These are phyloP conservation scores for Termitomyces sp. DNA, from an alignment of 768 basidiomycete species.

Conservation along the genomic window DNA sequence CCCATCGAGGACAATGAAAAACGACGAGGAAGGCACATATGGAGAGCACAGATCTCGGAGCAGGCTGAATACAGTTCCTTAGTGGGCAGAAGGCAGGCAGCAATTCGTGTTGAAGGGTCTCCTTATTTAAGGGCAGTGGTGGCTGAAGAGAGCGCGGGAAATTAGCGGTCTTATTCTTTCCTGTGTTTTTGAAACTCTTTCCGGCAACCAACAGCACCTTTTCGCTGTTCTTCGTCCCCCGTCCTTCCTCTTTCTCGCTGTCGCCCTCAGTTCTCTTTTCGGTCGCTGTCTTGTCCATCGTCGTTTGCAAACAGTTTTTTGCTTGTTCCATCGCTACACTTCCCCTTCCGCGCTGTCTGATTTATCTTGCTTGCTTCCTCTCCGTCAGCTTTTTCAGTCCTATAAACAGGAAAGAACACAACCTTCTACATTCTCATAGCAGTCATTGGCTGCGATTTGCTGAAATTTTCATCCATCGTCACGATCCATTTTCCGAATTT, in stretches of 20 bases:
- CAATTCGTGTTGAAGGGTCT: conserved; percentile 3
- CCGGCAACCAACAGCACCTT: conserved; percentile 13
- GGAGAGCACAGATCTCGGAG: not conserved
- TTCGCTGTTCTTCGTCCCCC: conserved; percentile 10
- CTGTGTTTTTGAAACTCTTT: conserved; percentile 35
- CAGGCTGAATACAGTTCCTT: not conserved
- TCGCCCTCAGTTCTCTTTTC: conserved; percentile 30
- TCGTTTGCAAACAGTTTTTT: conserved; percentile 34
- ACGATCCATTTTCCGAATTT: conserved; percentile 19
- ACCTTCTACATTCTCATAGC: conserved; percentile 3
- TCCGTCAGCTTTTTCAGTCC: conserved; percentile 14
- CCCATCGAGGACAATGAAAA: conserved; percentile 20
- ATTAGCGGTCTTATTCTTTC: conserved; percentile 21
- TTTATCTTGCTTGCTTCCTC: conserved; percentile 17
- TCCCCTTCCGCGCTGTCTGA: conserved; percentile 17
- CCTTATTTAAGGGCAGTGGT: conserved; percentile 13
- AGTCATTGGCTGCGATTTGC: conserved; percentile 3
- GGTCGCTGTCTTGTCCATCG: conserved; percentile 36
- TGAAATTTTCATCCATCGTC: conserved; percentile 12
- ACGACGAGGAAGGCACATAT: not conserved
- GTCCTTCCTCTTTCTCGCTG: conserved; percentile 23
- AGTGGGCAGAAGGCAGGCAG: not conserved
- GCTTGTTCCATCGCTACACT: conserved; percentile 25
- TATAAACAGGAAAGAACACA: conserved; percentile 15
- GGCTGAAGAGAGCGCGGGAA: conserved; percentile 33